phyloP scores from a whole-genome alignment of 2,329 filamentous ascomycete species.

The Cercospora sp. region DNA sequence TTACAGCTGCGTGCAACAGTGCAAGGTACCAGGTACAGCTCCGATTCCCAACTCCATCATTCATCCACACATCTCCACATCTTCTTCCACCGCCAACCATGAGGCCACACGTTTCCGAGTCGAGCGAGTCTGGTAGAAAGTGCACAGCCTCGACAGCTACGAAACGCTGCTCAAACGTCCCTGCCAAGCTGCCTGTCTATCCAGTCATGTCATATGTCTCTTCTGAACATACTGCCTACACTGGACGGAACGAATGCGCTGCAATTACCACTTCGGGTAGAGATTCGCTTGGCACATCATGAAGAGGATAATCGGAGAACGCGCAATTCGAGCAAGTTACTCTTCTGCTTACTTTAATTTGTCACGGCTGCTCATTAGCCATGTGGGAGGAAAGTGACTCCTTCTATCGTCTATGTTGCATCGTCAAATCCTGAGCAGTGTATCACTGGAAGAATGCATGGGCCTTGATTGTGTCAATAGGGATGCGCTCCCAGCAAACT shows the following conservation, averaged over 20 bases:
- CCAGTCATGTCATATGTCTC: background rate
- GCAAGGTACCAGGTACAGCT: background rate
- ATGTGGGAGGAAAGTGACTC: background rate
- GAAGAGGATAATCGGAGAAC: no score
- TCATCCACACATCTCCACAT: background rate
- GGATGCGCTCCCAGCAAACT: slow-evolving; percentile 30
- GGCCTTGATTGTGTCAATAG: slow-evolving; percentile 24
- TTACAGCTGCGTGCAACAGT: background rate
- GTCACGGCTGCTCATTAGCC: background rate
- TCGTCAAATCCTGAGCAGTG: background rate
- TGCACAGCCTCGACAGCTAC: background rate
- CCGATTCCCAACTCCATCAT: background rate
- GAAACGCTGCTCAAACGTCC: background rate
- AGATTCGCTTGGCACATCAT: background rate
- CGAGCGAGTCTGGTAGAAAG: background rate
- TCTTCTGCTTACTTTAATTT: background rate
- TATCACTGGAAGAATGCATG: slow-evolving; percentile 29
- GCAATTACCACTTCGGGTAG: background rate
- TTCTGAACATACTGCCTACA: background rate
- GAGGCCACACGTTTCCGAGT: background rate
- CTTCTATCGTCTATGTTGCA: background rate
- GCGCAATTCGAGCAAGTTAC: no score
- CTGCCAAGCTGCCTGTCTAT: background rate
- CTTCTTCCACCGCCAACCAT: background rate
- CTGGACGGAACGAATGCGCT: background rate